These are phyloP conservation scores for Penicillium pancosmium DNA, from an alignment of 495 filamentous ascomycete species.

Conservation along the genomic window DNA sequence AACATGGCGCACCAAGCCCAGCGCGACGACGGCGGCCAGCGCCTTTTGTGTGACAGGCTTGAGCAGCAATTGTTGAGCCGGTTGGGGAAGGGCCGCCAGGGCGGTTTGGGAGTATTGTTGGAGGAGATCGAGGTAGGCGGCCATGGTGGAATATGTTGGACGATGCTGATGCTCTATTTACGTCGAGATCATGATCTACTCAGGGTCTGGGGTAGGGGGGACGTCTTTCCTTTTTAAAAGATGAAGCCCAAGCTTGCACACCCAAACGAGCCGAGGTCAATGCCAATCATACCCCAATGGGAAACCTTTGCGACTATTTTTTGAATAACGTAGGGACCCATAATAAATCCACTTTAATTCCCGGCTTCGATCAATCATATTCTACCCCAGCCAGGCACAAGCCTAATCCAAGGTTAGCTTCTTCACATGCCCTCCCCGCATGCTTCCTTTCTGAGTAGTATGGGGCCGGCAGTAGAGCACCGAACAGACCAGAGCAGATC, in stretches of 20 bases:
- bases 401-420: neutral
- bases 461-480: neutral
- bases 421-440: neutral
- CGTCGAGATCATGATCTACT: too few species aligned
- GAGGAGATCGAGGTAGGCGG: slow-evolving; percentile 27
- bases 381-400: neutral
- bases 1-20: slow-evolving; percentile 42
- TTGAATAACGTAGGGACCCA: neutral
- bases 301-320: neutral
- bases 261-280: neutral
- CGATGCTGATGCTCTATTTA: neutral
- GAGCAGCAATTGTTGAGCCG: slow-evolving; percentile 28
- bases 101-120: slow-evolving; percentile 35
- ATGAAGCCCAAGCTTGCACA: neutral
- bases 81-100: slow-evolving; percentile 32
- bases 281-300: neutral
- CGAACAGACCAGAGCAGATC: neutral
- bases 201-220: neutral
- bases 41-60: slow-evolving; percentile 37
- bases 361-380: neutral
- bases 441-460: neutral
- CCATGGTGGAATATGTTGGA: slow-evolving; percentile 23
- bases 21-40: slow-evolving; percentile 29
- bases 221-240: neutral
- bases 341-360: neutral